A percentile compares a stretch with the other conserved stretches of the same genome.
These are phyloP conservation scores for Halophytophthora polymorphica DNA, from an alignment of 352 stramenopile genomes.

Conservation along the genomic window DNA sequence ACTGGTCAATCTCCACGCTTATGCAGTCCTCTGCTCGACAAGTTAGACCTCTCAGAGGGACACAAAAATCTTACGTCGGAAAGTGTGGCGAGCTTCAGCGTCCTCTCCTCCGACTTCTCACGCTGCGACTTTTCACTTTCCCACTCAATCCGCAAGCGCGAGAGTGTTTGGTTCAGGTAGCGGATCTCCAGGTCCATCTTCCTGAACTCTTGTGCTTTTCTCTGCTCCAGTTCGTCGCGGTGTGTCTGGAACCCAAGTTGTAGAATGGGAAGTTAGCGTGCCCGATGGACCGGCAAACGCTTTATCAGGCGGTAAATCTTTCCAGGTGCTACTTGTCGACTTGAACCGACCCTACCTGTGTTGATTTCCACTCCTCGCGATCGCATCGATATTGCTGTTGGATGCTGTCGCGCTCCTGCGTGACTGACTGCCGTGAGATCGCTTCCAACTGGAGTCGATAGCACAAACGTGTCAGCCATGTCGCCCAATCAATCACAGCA, in stretches of 20 bases:
- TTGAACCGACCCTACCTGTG: conserved; percentile 19
- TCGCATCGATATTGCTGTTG: conserved; percentile 34
- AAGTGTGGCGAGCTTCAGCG: conserved; percentile 29
- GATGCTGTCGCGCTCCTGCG: conserved; percentile 40
- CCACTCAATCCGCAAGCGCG: conserved; percentile 40
- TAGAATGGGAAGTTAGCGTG: too few relatives aligned
- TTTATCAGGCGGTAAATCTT: background rate
- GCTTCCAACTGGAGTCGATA: conserved; percentile 44
- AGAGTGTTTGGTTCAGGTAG: conserved; percentile 37
- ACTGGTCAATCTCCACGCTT: too few relatives aligned
- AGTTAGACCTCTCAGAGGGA: too few relatives aligned
- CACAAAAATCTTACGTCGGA: conserved; percentile 43
- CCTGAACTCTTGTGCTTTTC: conserved; percentile 43
- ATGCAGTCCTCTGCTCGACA: too few relatives aligned
- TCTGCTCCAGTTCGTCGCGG: conserved; percentile 21
- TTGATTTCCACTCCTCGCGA: conserved; percentile 43
- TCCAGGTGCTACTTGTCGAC: background rate
- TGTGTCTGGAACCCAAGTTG: conserved; percentile 7
- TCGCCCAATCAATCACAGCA: too few relatives aligned
- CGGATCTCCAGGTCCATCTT: conserved; percentile 52
- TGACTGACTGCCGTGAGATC: conserved; percentile 40
- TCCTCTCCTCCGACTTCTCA: conserved; percentile 35
- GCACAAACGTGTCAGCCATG: background rate
- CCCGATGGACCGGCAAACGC: too few relatives aligned
- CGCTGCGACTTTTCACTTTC: conserved; percentile 44